Evolutionary conservation across 2,329 filamentous ascomycete species (phyloP).

Genomic region (Blastomyces parvus): DNA sequence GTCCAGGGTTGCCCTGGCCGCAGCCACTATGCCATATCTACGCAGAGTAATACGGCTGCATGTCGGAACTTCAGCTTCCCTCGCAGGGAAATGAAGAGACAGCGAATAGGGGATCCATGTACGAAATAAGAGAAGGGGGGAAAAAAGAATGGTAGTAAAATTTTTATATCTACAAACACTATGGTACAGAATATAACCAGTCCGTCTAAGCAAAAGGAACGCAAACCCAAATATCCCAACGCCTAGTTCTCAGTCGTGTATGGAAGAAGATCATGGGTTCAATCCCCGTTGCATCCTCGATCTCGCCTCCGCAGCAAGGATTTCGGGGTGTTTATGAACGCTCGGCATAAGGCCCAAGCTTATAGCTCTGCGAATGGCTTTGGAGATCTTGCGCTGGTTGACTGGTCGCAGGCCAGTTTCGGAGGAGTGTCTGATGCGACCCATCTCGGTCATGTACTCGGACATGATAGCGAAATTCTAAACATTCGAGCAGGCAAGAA

Average conservation of each 20-base stretch:
- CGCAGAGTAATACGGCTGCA: too few species aligned
- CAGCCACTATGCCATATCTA: not conserved
- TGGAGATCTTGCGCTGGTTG: conserved; percentile 89
- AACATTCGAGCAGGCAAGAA: conserved; percentile 7
- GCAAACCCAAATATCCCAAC: conserved; percentile 2
- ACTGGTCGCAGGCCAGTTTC: conserved; percentile 72
- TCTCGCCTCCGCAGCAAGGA: conserved; percentile 40
- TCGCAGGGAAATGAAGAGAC: not conserved
- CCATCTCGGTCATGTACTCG: conserved; percentile 76
- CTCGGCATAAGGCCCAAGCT: conserved; percentile 88
- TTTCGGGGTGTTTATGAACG: conserved; percentile 78
- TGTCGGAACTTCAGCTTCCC: not conserved
- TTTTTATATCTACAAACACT: conserved; percentile 6
- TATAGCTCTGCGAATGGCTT: conserved; percentile 79
- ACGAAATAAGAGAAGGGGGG: not conserved
- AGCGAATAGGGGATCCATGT: not conserved
- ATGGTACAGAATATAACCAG: conserved; percentile 1
- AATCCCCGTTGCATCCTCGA: conserved; percentile 6
- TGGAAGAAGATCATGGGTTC: not conserved
- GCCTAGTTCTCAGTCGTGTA: not conserved
- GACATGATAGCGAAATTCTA: conserved; percentile 90
- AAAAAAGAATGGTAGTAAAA: not conserved
- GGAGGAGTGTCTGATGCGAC: conserved; percentile 68
- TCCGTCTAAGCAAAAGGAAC: not conserved
- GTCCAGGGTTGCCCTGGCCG: not conserved